These are phyloP conservation scores for Malus asiatica DNA, from an alignment of 306 rosid genomes.

Conservation along the genomic window DNA sequence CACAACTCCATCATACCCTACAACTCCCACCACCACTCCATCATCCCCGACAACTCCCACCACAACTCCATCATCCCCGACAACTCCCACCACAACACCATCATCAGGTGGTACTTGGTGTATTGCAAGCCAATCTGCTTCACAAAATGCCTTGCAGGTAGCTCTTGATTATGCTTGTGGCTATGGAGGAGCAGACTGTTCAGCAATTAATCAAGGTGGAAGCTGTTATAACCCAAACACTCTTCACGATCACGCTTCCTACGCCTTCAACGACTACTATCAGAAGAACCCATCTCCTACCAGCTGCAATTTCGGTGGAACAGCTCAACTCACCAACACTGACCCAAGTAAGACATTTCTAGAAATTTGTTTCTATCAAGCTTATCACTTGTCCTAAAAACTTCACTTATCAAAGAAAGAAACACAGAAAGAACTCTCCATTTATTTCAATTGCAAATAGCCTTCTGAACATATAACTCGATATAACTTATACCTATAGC, in stretches of 20 bases:
- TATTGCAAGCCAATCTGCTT: slow-evolving; percentile 54
- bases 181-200: slow-evolving; percentile 78
- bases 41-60: slow-evolving; percentile 19
- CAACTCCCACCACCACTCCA: slow-evolving; percentile 23
- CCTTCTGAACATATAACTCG: neutral
- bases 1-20: slow-evolving; percentile 6
- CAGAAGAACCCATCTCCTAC: slow-evolving; percentile 76
- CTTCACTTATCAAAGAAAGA: neutral
- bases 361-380: neutral
- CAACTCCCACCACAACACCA: slow-evolving; percentile 23
- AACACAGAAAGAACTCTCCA: neutral
- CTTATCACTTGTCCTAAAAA: neutral
- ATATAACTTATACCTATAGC: neutral
- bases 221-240: slow-evolving; percentile 74
- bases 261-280: slow-evolving; percentile 80
- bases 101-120: slow-evolving; percentile 72
- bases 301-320: slow-evolving; percentile 81
- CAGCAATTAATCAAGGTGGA: slow-evolving; percentile 58
- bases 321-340: slow-evolving; percentile 51
- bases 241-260: slow-evolving; percentile 71
- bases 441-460: neutral
- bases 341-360: slow-evolving; percentile 76
- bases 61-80: slow-evolving; percentile 8
- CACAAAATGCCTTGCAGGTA: slow-evolving; percentile 70
- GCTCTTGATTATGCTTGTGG: slow-evolving; percentile 97